phyloP scores from a whole-genome alignment of 139 green algal species.

The Coccomyxa sp. region DNA sequence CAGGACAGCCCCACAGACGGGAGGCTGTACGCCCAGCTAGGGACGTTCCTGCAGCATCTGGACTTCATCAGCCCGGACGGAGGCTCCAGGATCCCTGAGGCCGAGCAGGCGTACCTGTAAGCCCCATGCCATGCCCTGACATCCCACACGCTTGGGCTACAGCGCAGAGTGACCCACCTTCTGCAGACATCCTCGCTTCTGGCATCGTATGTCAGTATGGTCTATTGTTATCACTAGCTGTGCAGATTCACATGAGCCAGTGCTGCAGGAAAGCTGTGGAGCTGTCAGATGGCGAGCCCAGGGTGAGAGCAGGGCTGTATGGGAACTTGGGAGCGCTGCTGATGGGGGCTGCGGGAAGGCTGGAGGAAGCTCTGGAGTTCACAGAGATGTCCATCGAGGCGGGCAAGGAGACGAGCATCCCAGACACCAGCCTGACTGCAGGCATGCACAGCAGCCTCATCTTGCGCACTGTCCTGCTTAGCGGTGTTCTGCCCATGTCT shows the following conservation, averaged over 20 bases:
- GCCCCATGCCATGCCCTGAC: neutral
- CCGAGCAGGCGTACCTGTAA: conserved; percentile 48
- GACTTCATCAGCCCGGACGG: conserved; percentile 51
- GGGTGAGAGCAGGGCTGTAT: neutral
- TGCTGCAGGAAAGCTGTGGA: neutral
- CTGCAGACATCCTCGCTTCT: too few species aligned
- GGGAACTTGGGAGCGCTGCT: conserved; percentile 53
- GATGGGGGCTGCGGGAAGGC: conserved; percentile 22
- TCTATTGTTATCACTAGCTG: too few species aligned
- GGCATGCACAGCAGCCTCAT: neutral
- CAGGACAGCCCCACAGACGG: neutral
- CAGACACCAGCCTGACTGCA: neutral
- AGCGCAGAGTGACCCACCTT: too few species aligned
- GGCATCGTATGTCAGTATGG: too few species aligned
- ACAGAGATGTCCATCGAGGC: conserved; percentile 2
- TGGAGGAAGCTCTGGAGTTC: conserved; percentile 18
- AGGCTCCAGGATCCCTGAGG: conserved; percentile 41
- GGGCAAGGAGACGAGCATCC: neutral
- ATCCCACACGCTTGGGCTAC: too few species aligned
- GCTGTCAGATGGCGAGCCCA: neutral
- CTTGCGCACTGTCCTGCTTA: neutral
- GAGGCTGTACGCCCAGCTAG: conserved; percentile 24
- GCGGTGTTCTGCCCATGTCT: neutral
- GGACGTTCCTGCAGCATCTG: conserved; percentile 40
- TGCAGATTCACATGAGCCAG: too few species aligned